Evolutionary conservation across 129 eudicot species (phyloP), one percentile per base, ranked within the genome.

Genomic region (Ambrosia trifida): DNA sequence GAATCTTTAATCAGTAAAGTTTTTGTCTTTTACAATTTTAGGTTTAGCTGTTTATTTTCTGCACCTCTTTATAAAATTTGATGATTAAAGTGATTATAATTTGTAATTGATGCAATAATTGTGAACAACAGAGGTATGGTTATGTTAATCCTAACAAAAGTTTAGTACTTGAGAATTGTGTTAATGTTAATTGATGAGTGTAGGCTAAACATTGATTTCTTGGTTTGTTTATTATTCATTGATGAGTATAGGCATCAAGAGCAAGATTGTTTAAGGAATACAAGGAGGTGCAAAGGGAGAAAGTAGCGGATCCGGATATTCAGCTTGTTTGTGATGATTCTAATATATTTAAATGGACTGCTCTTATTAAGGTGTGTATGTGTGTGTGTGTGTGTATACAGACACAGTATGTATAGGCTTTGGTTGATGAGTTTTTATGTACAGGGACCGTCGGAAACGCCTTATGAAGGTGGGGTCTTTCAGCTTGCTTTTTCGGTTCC

Each of bases 401-500:
- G 5, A 44, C 10, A 2, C 20, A 8, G 12, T 30, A 14, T 60
- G 4, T 32, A 10, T 78, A 11, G 13, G 0, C 8, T 16, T 70
- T 64, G 17, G 35, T 60, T 80, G 56, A 76, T 33, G 17, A 49
- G 6, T 35, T 41, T 16, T 41, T 30, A 30, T 13, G 35, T 84
- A 14, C 79, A 93, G 98, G 98, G 98, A 31, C 98, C 98, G 53
- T 87, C 96, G 0, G 98, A 93, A 70, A 89, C 98, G 57, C 98
- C 98, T 68, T 93, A 74, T 75, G 96, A 93, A 13, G 98, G 96
- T 59, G 98, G 98, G 19, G 85, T 93, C 68, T 93, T 93, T 87
- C 98, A 93, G 86, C 96, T 93, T 71, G 96, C 98, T 2, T 87
- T 93, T 81, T 79, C 98, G 51, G 98, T 93, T 17, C 98, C 98